Base-by-base conservation (phyloP, 768 basidiomycete species). In the Lactarius sp. region DNA sequence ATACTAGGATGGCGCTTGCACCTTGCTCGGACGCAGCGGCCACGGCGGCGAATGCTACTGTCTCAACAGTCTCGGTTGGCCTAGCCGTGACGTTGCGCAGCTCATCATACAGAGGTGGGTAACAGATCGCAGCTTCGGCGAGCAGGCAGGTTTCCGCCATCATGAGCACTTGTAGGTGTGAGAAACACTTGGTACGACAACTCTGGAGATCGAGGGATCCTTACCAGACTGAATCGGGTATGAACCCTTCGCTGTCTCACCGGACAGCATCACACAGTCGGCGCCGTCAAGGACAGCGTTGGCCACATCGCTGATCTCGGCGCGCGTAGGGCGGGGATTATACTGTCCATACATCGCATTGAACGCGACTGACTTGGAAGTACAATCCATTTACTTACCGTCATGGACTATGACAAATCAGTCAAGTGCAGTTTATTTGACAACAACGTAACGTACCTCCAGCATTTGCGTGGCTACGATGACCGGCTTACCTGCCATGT, bases 391-490 rank as follows among this genome's bases (percentile, higher is more conserved):
- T 50, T 61, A 67, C 77, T 77, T 74, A 93, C 92, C 69, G 94
- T 97, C 94, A 96, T 96, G 16, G 94, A 96, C 90, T 91, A 68
- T n/a, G 67, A 52, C 66, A 49, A 59, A 27, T 31, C 52, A 31
- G 58, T 71, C 71, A 66, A 54, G 54, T 59, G 57, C 56, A 51
- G 18, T 8, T 42, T 36, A 37, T 46, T 16, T 42, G 20, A 54
- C 27, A 36, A 60, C 31, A 31, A 59, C 22, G 36, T 37, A 34
- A 70, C 79, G 64, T 66, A 89, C 90, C 83, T 98, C 96, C 69
- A 99, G 87, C 96, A 99, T 99, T 77, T 99, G 96, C 14, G 97
- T 99, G 10, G 97, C 97, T 66, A 97, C 95, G 73, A 99, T 98
- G 72, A 92, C 91, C 47, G 97, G 95, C 81, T 99, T 99, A 70